phyloP scores from a whole-genome alignment of 148 eudicot species.

The Rhododendron griersonianum region DNA sequence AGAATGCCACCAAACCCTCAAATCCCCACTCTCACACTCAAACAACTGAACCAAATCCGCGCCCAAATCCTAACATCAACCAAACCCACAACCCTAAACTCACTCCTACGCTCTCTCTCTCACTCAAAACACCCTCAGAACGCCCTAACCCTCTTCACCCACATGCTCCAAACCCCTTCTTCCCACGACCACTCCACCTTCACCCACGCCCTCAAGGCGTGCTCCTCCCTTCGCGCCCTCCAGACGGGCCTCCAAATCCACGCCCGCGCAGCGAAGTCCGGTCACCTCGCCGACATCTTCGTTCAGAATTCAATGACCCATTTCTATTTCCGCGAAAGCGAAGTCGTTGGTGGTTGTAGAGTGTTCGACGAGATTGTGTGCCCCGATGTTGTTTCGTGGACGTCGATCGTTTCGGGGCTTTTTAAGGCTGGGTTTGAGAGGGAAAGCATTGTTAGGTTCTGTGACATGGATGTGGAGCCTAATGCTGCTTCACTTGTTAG shows the following conservation, averaged over 20 bases:
- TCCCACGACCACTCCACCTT: conserved; percentile 25
- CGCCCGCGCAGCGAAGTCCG: conserved; percentile 16
- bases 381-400: conserved; percentile 29
- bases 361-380: conserved; percentile 8
- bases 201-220: conserved; percentile 21
- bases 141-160: conserved; percentile 16
- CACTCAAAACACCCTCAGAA: conserved; percentile 11
- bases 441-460: conserved; percentile 14
- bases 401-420: conserved; percentile 20
- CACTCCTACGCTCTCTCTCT: conserved; percentile 7
- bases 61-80: conserved; percentile 8
- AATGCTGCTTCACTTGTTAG: conserved; percentile 21
- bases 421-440: conserved; percentile 16
- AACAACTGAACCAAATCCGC: conserved; percentile 18
- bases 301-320: conserved; percentile 17
- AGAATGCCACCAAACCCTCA: neutral
- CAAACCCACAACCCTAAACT: conserved; percentile 15
- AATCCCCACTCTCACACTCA: conserved; percentile 1
- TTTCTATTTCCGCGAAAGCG: conserved; percentile 9
- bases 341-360: conserved; percentile 11
- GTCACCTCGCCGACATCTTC: conserved; percentile 12
- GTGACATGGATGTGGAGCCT: conserved; percentile 19
- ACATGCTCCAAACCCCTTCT: conserved; percentile 20
- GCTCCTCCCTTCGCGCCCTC: conserved; percentile 1
- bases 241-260: conserved; percentile 21